These are phyloP conservation scores for Luffa acutangula DNA, from an alignment of 306 rosid species.

Conservation along the genomic window DNA sequence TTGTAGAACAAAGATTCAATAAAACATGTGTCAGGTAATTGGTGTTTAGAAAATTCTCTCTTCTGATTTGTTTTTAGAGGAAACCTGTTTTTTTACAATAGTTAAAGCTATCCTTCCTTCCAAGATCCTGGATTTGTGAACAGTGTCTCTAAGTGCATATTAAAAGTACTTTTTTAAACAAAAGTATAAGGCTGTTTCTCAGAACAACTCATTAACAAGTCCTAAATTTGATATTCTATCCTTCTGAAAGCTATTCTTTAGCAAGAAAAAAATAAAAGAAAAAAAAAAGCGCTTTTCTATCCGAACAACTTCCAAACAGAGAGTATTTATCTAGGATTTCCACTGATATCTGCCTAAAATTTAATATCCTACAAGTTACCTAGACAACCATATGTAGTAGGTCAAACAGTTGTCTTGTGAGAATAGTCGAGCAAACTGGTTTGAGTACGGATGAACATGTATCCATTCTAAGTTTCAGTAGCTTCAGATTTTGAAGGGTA, in stretches of 20 bases:
- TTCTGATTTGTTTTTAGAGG: neutral
- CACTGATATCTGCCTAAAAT: too few relatives aligned
- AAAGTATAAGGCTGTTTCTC: neutral
- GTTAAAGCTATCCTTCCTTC: neutral
- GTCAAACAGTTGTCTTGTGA: too few relatives aligned
- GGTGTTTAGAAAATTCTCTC: neutral
- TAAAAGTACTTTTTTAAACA: neutral
- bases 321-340: neutral
- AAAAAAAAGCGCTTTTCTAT: neutral
- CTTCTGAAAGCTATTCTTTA: neutral
- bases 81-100: neutral
- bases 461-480: neutral
- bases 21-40: neutral
- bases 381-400: too few relatives aligned
- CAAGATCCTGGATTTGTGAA: neutral
- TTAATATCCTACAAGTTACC: too few relatives aligned
- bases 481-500: neutral
- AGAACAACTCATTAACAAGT: neutral
- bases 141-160: neutral
- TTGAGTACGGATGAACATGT: neutral
- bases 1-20: neutral
- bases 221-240: neutral
- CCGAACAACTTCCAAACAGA: neutral
- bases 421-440: too few relatives aligned
- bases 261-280: neutral